Evolutionary conservation across 2,329 filamentous ascomycete species (phyloP), one percentile per base, ranked within the genome.

Genomic region (Ophiocordyceps camponoti-leonardi): DNA sequence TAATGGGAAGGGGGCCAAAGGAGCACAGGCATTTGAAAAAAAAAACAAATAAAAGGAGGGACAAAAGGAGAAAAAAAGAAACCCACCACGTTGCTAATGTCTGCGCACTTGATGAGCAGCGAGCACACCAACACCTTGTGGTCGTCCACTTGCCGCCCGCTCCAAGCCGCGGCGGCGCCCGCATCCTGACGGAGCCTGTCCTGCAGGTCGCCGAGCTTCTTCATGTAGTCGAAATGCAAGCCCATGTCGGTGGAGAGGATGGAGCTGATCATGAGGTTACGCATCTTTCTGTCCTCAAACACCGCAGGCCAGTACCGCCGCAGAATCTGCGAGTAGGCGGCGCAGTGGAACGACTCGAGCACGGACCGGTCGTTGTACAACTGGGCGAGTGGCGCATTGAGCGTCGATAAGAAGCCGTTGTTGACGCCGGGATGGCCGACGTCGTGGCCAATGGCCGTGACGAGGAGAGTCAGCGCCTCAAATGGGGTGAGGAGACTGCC

Each of bases 231-330:
- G 55, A 94, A 94, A 63, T 98, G 92, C 7, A 94, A 66, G 8
- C 87, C 87, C 92, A 98, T 98, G 57, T 98, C 92, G 0, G 92
- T 98, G 3, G 92, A 86, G 22, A 98, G 68, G 48, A 98, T 96
- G n/a, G 86, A 92, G 60, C 86, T 94, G 55, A 95, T 96, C 81
- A 96, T 92, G 7, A 94, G 68, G 53, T 81, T 83, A 46, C 90
- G 80, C 73, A 96, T 85, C 47, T 79, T 79, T 42, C 73, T 72
- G 54, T 92, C 81, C 50, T 81, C 73, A 53, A 93, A 93, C 2
- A 82, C 83, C 4, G 75, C 70, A 0, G 88, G 86, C 92, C 92
- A 98, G 60, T 96, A 81, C 43, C 87, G 78, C 44, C 90, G 82
- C 40, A 98, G 74, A 37, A 98, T 94, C 58, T 96, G 92, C 0